phyloP scores from a whole-genome alignment of 495 filamentous ascomycete species.

The Penicillium longicatenatum region DNA sequence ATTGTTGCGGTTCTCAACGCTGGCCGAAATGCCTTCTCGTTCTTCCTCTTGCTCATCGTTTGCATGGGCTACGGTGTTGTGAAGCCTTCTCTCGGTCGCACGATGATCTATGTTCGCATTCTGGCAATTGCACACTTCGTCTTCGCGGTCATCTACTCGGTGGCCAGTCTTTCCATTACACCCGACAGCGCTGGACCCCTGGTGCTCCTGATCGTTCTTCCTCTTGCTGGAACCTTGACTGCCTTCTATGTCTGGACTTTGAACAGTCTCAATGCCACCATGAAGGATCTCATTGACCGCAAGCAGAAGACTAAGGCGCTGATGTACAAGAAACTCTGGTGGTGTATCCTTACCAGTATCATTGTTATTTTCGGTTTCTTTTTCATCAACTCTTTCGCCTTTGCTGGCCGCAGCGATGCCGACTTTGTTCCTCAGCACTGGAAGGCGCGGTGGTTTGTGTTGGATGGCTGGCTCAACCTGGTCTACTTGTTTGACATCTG shows the following conservation, averaged over 20 bases:
- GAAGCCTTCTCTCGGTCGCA: constrained; percentile 87
- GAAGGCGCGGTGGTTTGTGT: constrained; percentile 95
- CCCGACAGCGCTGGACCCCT: constrained; percentile 75
- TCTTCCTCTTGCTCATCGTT: constrained; percentile 97
- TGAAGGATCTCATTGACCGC: constrained; percentile 91
- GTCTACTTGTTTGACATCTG: constrained; percentile 92
- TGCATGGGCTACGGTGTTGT: constrained; percentile 99
- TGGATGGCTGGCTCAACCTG: constrained; percentile 96
- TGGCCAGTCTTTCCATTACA: constrained; percentile 85
- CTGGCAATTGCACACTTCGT: constrained; percentile 90
- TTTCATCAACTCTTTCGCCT: constrained; percentile 90
- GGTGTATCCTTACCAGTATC: constrained; percentile 90
- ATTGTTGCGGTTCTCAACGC: constrained; percentile 91
- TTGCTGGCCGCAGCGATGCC: constrained; percentile 77
- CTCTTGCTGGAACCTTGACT: constrained; percentile 87
- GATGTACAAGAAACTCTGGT: constrained; percentile 99
- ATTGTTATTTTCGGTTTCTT: constrained; percentile 97
- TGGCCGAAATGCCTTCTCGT: constrained; percentile 93
- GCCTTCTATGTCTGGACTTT: constrained; percentile 99
- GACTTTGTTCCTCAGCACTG: constrained; percentile 95
- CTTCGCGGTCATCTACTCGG: constrained; percentile 90
- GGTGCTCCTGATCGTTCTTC: constrained; percentile 93
- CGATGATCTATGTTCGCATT: constrained; percentile 92
- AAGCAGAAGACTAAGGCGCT: constrained; percentile 90
- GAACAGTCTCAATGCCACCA: constrained; percentile 89